Base-by-base conservation (phyloP, 805 yeast genomes). In the Candida corydali region DNA sequence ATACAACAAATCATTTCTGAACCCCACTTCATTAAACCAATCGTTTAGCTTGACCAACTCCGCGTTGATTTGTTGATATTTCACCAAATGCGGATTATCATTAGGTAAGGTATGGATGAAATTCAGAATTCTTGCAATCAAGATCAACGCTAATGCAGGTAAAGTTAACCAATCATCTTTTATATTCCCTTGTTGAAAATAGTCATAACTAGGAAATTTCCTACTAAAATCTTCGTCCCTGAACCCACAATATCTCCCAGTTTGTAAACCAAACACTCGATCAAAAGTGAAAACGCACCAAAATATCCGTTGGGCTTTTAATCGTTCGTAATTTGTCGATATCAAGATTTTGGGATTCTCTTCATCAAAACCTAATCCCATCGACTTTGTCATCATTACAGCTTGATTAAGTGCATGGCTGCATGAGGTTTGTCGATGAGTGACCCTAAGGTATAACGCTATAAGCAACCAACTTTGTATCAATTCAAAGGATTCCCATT, bases 261-360 rank as follows among this genome's bases (percentile, higher is more conserved):
- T 62, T 40, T 76, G 82, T 28, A 76, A 55, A 4, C 75, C 75
- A 41, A 75, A 52, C 11, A 76, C 41, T 41, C 78, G 61, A 46
- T 79, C 86, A 57, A 74, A 59, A 1, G 75, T 65, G 45, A 69
- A 79, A 5, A 72, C 73, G 15, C 69, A 43, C 78, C 80, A 78
- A 49, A 74, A 79, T 1, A 78, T 65, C 33, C 82, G 59, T 45
- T 61, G 61, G 1, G 75, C 69, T 47, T 78, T 77, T 9, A 65
- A 39, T 14, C 46, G 50, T 42, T 76, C 80, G 49, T 66, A 66
- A 3, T 59, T 51, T 6, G 65, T 51, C 43, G 64, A 32, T 29
- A 43, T 35, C 16, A 51, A 26, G n/a, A 42, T 34, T 18, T 43
- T 49, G 3, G 48, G 47, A 15, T 40, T 36, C 4, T 46, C 40